Base-by-base conservation (phyloP, 495 filamentous ascomycete genomes). In the Cercophora newfieldiana region DNA sequence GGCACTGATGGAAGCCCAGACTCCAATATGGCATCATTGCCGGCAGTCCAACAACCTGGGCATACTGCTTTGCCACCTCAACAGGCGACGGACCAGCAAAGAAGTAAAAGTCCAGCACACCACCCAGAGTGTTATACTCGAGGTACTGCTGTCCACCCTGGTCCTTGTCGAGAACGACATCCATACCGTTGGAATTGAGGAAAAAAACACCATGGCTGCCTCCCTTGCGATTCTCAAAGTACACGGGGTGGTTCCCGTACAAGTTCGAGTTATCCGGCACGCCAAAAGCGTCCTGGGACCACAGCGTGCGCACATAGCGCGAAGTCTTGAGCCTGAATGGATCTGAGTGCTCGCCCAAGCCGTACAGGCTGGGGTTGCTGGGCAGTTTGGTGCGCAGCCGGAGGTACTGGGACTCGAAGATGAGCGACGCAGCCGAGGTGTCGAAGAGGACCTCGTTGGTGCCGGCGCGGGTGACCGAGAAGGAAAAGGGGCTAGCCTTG, bases 21-120 rank as follows among this genome's bases (percentile, higher is more conserved):
- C 85, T 82, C 92, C 92, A 96, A 76, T 96, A 96, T 0, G 90
- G 90, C 80, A 91, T 87, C 90, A 95, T 92, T 0, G 84, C 84
- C 1, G 91, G 87, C 21, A 87, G 74, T 0, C 90, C 90, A 21
- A 89, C 85, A 21, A 93, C 78, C 50, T 89, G 84, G 22, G 89
- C 81, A 70, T 97, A 96, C 73, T 96, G 91, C 74, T 83, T 78
- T 49, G 87, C 83, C 0, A 93, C 92, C 48, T 89, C 83, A 47
- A 85, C 82, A 0, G 93, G 90, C 19, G 79, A 83, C 0, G 90
- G 88, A 0, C 93, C 93, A 57, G 89, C 84, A 25, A 96, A 72
- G 77, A 96, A 94, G 74, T 94, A 96, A 51, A 97, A 86, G 75
- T 96, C 93, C 6, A 97, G 63, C 6, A 96, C 83, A 25, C 93